Conservation (phyloP, 371 early-diverging fungal genomes). For the Circinella umbellata region DNA sequence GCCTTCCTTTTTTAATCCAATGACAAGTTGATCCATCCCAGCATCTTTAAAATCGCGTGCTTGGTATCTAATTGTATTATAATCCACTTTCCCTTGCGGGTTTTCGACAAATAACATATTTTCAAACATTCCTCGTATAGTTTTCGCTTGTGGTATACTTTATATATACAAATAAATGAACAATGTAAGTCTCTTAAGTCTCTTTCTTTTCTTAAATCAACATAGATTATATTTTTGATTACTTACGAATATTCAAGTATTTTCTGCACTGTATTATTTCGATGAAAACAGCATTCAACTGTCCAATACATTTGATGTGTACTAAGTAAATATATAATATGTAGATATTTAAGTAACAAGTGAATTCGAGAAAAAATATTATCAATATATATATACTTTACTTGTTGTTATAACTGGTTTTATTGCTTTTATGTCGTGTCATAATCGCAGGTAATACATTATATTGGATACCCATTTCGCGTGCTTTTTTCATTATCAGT, state of each 20-base stretch:
- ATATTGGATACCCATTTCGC: constrained; percentile 28
- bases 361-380: background rate
- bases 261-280: constrained; percentile 21
- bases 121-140: constrained; percentile 35
- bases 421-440: constrained; percentile 40
- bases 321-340: background rate
- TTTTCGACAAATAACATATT: constrained; percentile 36
- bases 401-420: constrained; percentile 41
- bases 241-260: constrained; percentile 46
- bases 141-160: constrained; percentile 9
- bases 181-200: background rate
- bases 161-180: background rate
- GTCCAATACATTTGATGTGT: constrained; percentile 42
- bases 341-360: background rate
- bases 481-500: constrained; percentile 25
- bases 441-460: constrained; percentile 39
- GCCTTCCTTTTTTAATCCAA: constrained; percentile 47
- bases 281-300: constrained; percentile 38
- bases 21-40: constrained; percentile 31
- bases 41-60: constrained; percentile 35
- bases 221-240: no score
- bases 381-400: constrained; percentile 14
- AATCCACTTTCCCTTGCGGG: constrained; percentile 36
- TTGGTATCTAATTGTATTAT: constrained; percentile 38
- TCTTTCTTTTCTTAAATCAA: no score